Conservation (phyloP, 768 basidiomycete genomes). For the Pleurotus giganteus region DNA sequence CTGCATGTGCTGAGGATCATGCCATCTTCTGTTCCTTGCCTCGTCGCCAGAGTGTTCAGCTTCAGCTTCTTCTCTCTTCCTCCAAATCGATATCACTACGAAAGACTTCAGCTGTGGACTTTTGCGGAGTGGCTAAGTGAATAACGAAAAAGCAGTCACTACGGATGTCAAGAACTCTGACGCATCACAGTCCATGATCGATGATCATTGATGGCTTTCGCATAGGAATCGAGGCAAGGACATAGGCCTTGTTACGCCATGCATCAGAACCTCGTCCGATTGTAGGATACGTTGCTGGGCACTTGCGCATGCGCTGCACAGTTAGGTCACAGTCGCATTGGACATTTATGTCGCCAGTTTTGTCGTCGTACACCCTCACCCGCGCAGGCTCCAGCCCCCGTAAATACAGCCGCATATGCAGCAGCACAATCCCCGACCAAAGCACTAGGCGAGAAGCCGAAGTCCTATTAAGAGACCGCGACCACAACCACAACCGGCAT, state of each 20-base stretch:
- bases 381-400: not conserved
- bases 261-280: slow-evolving; percentile 35
- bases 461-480: slow-evolving; percentile 46
- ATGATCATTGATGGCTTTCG: slow-evolving; percentile 67
- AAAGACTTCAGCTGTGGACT: slow-evolving; percentile 65
- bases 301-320: too few species aligned
- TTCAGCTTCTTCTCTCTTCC: slow-evolving; percentile 80
- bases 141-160: slow-evolving; percentile 51
- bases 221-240: slow-evolving; percentile 65
- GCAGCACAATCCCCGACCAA: slow-evolving; percentile 16
- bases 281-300: slow-evolving; percentile 58
- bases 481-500: slow-evolving; percentile 31
- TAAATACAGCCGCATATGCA: slow-evolving; percentile 29
- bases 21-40: slow-evolving; percentile 35
- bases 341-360: slow-evolving; percentile 58
- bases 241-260: slow-evolving; percentile 61
- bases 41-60: slow-evolving; percentile 63
- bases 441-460: too few species aligned
- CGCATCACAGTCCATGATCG: slow-evolving; percentile 72
- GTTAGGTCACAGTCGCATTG: slow-evolving; percentile 63
- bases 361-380: slow-evolving; percentile 39
- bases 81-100: slow-evolving; percentile 65
- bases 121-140: slow-evolving; percentile 36
- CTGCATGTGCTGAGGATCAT: too few species aligned
- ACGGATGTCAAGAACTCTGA: slow-evolving; percentile 62